phyloP scores from a whole-genome alignment of 2,329 filamentous ascomycete species.

The Neurospora sp. region DNA sequence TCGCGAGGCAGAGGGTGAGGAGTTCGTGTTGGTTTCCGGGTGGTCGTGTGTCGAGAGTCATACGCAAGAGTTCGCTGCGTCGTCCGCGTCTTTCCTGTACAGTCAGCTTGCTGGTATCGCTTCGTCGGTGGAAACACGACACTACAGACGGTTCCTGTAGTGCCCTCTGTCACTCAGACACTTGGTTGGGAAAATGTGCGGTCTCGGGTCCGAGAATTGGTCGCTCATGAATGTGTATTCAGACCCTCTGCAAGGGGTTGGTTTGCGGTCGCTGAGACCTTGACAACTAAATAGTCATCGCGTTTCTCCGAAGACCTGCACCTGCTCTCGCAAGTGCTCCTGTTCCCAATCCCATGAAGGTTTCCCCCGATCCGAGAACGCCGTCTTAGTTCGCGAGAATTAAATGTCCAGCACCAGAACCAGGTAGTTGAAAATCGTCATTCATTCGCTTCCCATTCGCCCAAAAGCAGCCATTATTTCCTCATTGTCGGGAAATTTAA shows the following conservation, averaged over 20 bases:
- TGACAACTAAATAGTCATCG: neutral
- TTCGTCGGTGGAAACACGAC: constrained; percentile 19
- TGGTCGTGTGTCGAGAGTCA: constrained; percentile 26
- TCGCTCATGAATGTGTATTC: neutral
- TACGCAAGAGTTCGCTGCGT: constrained; percentile 19
- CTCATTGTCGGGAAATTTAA: constrained; percentile 7
- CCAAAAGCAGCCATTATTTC: neutral
- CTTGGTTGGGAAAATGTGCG: neutral
- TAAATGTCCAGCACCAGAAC: neutral
- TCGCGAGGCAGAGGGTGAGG: constrained; percentile 24
- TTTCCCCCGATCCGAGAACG: neutral
- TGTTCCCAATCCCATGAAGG: neutral
- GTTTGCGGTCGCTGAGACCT: constrained; percentile 16
- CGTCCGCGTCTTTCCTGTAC: constrained; percentile 18
- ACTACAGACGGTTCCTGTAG: constrained; percentile 24
- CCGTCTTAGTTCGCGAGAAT: neutral
- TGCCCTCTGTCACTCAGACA: neutral
- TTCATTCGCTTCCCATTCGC: neutral
- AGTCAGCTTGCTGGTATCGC: constrained; percentile 14
- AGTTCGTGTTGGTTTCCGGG: constrained; percentile 31
- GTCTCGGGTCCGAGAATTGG: neutral
- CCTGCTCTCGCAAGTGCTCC: neutral
- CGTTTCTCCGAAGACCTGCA: neutral
- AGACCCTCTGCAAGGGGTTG: constrained; percentile 1
- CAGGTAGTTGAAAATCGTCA: neutral